Evolutionary conservation across 768 basidiomycete genomes (phyloP), one percentile per base, ranked within the genome.

Genomic region (Polyporus arcularius): DNA sequence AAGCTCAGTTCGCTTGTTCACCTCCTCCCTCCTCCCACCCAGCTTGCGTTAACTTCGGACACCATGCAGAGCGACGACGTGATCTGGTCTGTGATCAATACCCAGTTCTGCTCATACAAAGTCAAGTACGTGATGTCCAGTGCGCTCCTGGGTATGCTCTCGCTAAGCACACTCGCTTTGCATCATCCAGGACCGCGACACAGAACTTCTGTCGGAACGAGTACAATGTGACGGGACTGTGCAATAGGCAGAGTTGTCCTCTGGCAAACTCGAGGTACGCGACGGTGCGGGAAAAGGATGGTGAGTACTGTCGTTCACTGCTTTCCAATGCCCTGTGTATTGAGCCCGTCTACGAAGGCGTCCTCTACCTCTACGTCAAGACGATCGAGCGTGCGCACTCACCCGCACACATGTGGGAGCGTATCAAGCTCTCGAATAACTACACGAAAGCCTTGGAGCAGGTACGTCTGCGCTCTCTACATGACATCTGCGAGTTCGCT

Each of bases 131-230:
- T 80, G 10, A 31, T 4, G 9, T 15, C 42, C 32, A 16, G 30
- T 14, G 53, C 31, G 9, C 42, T 30, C 52, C 16, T 35, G 35
- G 31, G 18, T 21, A 16, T 38, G 4, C 28, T 28, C 64, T 62
- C 54, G 67, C 55, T 16, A 31, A 62, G 57, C 65, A 55, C 46
- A 7, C 14, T 10, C n/a, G 38, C 62, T 14, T 39, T 43, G 32
- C 21, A 10, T 28, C 12, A 4, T 48, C 14, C 72, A 96, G 95
- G 75, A 96, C 96, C 0, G 80, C 86, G 2, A 97, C 94, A 2
- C 96, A 98, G 76, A 98, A 97, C 72, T 98, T 99, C 78, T 98
- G 97, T 77, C 82, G 96, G 55, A 99, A 99, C 75, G 94, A 97
- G 77, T 98, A 97, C 80, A 99, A 99, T 74, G 89, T 98, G 30